phyloP scores from a whole-genome alignment of 225 moss, liverwort and hornwort genomes.

The Sphagnum tenellum region DNA sequence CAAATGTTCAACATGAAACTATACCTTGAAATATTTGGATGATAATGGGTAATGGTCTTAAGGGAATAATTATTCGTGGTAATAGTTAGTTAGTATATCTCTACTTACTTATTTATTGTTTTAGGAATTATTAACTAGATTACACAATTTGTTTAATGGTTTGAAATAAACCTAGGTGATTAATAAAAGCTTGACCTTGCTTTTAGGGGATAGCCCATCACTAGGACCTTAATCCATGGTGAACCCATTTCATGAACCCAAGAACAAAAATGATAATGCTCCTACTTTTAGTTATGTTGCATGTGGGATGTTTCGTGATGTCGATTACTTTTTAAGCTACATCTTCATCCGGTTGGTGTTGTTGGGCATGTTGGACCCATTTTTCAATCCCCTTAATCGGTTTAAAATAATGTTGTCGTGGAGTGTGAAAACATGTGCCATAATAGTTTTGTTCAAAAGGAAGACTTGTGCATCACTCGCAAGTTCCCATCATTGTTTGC shows the following conservation, averaged over 20 bases:
- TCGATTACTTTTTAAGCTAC: slow-evolving; percentile 32
- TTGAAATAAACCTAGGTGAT: too few species aligned
- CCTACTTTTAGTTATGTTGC: slow-evolving; percentile 34
- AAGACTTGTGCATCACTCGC: slow-evolving; percentile 28
- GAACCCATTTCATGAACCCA: slow-evolving; percentile 50
- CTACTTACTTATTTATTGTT: too few species aligned
- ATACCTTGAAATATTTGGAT: too few species aligned
- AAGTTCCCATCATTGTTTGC: slow-evolving; percentile 44
- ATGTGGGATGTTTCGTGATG: slow-evolving; percentile 19
- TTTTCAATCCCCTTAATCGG: slow-evolving; percentile 51
- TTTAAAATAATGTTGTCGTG: slow-evolving; percentile 32
- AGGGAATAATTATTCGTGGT: too few species aligned
- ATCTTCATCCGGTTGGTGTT: slow-evolving; percentile 35
- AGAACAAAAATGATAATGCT: slow-evolving; percentile 28
- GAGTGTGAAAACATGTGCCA: slow-evolving; percentile 30
- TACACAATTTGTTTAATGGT: too few species aligned
- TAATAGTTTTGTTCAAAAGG: slow-evolving; percentile 36
- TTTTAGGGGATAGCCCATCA: slow-evolving; percentile 31
- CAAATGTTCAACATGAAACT: too few species aligned
- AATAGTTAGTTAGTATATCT: too few species aligned
- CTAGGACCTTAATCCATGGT: slow-evolving; percentile 31
- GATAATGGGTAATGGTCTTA: too few species aligned
- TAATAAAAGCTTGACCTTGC: too few species aligned
- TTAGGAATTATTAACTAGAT: too few species aligned
- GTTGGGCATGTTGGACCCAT: slow-evolving; percentile 36